Percentiles rank a stretch among this genome's conserved stretches.
These are phyloP conservation scores for Buxus sempervirens DNA, from an alignment of 164 flowering plant species.

Conservation along the genomic window DNA sequence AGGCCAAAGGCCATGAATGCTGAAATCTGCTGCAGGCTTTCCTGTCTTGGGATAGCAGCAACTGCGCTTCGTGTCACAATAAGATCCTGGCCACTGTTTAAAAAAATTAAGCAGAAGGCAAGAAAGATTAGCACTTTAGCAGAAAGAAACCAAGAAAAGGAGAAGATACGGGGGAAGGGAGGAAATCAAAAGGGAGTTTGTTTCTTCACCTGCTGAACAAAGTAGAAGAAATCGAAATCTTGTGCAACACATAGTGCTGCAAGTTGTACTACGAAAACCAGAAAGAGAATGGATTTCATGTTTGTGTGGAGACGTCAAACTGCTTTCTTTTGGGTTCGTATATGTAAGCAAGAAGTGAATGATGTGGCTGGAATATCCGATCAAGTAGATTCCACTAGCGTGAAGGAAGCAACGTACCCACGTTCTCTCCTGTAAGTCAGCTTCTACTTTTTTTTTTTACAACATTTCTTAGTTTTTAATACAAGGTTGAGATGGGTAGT, in stretches of 20 bases:
- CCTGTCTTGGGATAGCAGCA: constrained; percentile 27
- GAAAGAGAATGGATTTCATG: constrained; percentile 31
- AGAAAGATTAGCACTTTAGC: background rate
- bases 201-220: constrained; percentile 54
- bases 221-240: constrained; percentile 73
- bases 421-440: too few relatives aligned
- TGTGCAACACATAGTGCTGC: constrained; percentile 20
- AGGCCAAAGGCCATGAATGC: constrained; percentile 33
- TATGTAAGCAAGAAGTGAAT: constrained; percentile 4
- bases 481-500: too few relatives aligned
- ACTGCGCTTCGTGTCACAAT: constrained; percentile 10
- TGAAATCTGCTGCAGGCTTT: constrained; percentile 23
- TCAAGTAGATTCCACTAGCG: background rate
- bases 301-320: background rate
- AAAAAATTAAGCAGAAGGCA: background rate
- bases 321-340: background rate
- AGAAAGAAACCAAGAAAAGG: background rate
- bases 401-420: too few relatives aligned
- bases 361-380: background rate
- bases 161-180: too few relatives aligned
- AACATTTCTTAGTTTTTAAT: too few relatives aligned
- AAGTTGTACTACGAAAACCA: constrained; percentile 12
- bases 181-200: background rate
- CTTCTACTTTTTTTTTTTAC: too few relatives aligned
- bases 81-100: constrained; percentile 32